Base-by-base conservation (phyloP, 768 basidiomycete species). In the Trametes sanguinea region DNA sequence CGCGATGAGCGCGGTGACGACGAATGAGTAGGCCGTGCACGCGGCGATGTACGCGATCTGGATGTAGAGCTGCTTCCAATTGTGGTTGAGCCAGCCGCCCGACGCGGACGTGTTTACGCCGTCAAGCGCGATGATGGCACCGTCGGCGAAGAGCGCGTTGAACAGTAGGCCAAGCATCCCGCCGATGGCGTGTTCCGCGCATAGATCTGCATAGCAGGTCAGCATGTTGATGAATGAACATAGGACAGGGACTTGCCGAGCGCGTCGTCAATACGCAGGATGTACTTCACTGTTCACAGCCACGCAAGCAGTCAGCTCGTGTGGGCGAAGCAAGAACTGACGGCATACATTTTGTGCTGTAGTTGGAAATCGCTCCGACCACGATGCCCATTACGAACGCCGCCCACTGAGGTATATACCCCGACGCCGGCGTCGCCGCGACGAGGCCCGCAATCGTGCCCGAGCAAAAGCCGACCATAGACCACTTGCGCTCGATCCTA, bases 161-260 rank as follows among this genome's bases (percentile, higher is more conserved):
- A 94, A 80, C 63, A 95, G 71, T 14, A 91, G 80, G 37, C 92
- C 94, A 54, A 91, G 75, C 43, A 92, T 84, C 29, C 93, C 92
- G 6, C 92, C 93, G 43, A 95, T 76, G 40, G 89, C 95, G 78
- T 97, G 95, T 68, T 92, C 87, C 16, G 94, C 94, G 72, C 94
- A 95, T 47, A 95, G 83, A 80, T 98, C 68, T 65, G 40, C n/a
- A 48, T 1, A 14, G 6, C n/a, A 13, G 47, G 47, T 27, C 11
- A 4, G 22, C 33, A 22, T 17, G 9, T 4, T 17, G 40, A 14
- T 13, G 16, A 32, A 8, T 4, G 33, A 35, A 17, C 45, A 29
- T 30, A 0, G 45, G 13, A 11, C 7, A 30, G 27, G 37, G 6
- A 58, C 60, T 14, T 56, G 65, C 66, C 95, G 52, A 97, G 87